phyloP scores from a whole-genome alignment of 2,329 filamentous ascomycete genomes.

The Neopestalotiopsis sp. region DNA sequence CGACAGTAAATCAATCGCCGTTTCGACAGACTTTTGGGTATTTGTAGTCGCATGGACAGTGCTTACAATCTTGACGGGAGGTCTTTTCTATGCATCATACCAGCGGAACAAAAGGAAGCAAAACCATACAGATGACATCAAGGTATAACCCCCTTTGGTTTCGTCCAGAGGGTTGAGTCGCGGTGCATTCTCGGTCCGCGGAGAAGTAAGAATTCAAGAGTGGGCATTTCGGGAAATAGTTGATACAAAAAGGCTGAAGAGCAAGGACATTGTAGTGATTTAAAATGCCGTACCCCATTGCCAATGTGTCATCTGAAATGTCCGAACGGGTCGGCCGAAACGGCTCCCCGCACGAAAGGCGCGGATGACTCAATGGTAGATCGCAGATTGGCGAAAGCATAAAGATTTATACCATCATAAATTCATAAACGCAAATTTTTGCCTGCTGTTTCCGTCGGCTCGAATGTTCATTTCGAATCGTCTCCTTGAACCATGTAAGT shows the following conservation, averaged over 20 bases:
- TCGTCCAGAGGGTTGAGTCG: too few relatives aligned
- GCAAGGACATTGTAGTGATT: background rate
- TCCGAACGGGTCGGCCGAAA: background rate
- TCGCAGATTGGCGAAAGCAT: background rate
- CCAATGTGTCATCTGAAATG: background rate
- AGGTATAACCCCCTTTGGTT: too few relatives aligned
- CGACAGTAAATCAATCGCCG: background rate
- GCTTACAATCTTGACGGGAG: too few relatives aligned
- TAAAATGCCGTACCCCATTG: background rate
- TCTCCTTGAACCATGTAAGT: too few relatives aligned
- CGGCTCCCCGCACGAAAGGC: background rate
- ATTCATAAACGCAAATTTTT: background rate
- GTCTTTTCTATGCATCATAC: too few relatives aligned
- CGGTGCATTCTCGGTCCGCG: too few relatives aligned
- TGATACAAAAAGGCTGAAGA: too few relatives aligned
- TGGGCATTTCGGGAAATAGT: too few relatives aligned
- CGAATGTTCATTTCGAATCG: background rate
- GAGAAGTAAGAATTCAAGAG: too few relatives aligned
- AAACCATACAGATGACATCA: too few relatives aligned
- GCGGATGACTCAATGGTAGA: background rate
- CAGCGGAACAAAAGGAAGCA: too few relatives aligned
- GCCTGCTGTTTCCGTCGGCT: background rate
- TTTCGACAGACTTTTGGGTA: constrained; percentile 22
- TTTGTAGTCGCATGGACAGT: constrained; percentile 20
- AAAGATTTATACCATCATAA: background rate